phyloP scores from a whole-genome alignment of 148 eudicot species.

The Cornus florida region DNA sequence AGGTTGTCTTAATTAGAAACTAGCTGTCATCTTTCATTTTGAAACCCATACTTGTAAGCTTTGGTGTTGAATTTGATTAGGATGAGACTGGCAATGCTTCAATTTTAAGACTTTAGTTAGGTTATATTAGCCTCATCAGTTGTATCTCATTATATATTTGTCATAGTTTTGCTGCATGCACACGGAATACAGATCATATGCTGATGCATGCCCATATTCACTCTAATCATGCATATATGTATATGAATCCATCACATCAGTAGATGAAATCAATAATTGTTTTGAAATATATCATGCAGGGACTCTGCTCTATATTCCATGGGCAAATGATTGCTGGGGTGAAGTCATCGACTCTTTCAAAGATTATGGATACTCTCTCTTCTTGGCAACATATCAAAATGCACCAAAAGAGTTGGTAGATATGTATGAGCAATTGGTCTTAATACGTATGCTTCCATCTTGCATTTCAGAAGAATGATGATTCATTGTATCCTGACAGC shows the following conservation, averaged over 20 bases:
- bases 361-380: neutral
- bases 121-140: neutral
- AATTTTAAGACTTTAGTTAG: neutral
- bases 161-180: neutral
- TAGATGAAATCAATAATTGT: neutral
- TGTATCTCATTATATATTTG: neutral
- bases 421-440: neutral
- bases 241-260: slow-evolving; percentile 11
- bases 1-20: neutral
- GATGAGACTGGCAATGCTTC: neutral
- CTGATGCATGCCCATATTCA: slow-evolving; percentile 23
- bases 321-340: slow-evolving; percentile 36
- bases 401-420: slow-evolving; percentile 3
- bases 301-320: slow-evolving; percentile 22
- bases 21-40: neutral
- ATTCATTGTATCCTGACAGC: slow-evolving; percentile 27
- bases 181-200: slow-evolving; percentile 22
- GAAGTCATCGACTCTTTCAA: slow-evolving; percentile 20
- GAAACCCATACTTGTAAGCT: neutral
- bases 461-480: slow-evolving; percentile 24
- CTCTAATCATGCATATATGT: slow-evolving; percentile 10
- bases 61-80: neutral
- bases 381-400: neutral
- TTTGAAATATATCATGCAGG: slow-evolving; percentile 13
- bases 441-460: slow-evolving; percentile 18